Conservation (phyloP, 2,329 filamentous ascomycete genomes). For the Emmonsiellopsis sp. region DNA sequence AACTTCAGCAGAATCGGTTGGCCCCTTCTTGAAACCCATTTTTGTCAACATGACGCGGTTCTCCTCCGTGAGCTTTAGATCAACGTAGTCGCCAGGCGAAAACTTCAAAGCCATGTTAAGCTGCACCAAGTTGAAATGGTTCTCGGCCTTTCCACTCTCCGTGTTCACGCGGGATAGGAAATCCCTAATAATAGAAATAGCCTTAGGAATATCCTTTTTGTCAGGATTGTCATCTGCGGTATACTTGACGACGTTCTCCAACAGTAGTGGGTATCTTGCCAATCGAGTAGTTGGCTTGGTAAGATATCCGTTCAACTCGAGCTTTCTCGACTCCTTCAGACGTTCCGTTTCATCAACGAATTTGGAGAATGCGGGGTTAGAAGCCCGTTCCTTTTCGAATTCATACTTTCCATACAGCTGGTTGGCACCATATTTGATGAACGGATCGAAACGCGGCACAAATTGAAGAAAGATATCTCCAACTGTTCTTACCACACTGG, state of each 20-base stretch:
- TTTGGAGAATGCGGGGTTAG: slow-evolving; percentile 73
- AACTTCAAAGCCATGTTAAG: slow-evolving; percentile 89
- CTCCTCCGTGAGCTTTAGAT: slow-evolving; percentile 88
- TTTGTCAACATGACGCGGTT: slow-evolving; percentile 91
- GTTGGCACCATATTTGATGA: slow-evolving; percentile 91
- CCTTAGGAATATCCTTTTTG: slow-evolving; percentile 84
- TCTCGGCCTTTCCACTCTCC: slow-evolving; percentile 94
- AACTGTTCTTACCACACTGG: slow-evolving; percentile 76
- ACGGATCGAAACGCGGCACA: slow-evolving; percentile 86
- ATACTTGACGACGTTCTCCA: slow-evolving; percentile 87
- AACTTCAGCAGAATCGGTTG: slow-evolving; percentile 80
- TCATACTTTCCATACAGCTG: slow-evolving; percentile 96
- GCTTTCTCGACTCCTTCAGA: slow-evolving; percentile 89
- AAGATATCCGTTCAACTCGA: slow-evolving; percentile 93
- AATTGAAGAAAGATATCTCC: slow-evolving; percentile 92
- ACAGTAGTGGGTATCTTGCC: slow-evolving; percentile 81
- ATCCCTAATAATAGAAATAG: slow-evolving; percentile 75
- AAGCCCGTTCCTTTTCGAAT: slow-evolving; percentile 89
- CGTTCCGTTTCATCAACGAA: slow-evolving; percentile 96
- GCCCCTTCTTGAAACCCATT: slow-evolving; percentile 83
- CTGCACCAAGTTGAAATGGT: slow-evolving; percentile 88
- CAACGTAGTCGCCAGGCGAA: slow-evolving; percentile 78
- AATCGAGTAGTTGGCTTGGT: slow-evolving; percentile 95
- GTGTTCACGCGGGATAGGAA: slow-evolving; percentile 82
- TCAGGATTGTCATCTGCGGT: slow-evolving; percentile 84